A percentile compares a stretch with the other conserved stretches of the same genome.
Evolutionary conservation across 768 basidiomycete species (phyloP).

Genomic region (Suillus discolor): DNA sequence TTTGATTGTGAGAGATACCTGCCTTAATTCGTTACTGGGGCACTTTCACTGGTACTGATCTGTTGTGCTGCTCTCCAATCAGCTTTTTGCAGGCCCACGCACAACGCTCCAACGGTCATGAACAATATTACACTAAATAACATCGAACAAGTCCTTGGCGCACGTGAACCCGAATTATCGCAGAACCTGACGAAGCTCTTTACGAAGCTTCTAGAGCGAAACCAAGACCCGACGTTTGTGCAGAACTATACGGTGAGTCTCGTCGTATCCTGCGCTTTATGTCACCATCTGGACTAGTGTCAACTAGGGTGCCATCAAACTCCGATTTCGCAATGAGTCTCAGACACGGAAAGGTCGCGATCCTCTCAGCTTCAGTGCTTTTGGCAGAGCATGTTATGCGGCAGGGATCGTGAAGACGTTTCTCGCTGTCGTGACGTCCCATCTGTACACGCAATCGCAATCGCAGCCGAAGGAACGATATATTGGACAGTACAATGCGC

Average conservation of each 20-base stretch:
- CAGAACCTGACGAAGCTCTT: conserved; percentile 24
- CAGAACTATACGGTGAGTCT: conserved; percentile 20
- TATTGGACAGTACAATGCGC: conserved; percentile 26
- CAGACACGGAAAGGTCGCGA: not conserved
- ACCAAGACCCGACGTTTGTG: conserved; percentile 24
- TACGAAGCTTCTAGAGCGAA: conserved; percentile 23
- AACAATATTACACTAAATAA: conserved; percentile 22
- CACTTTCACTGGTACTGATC: not conserved
- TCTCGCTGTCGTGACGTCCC: conserved; percentile 22
- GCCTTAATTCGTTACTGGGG: not conserved
- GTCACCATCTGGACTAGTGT: not conserved
- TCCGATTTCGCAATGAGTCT: not conserved
- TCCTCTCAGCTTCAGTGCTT: conserved; percentile 13
- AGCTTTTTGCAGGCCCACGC: not conserved
- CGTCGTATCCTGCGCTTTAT: not conserved
- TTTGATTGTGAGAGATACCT: not conserved
- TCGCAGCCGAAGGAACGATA: conserved; percentile 15
- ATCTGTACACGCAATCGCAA: conserved; percentile 15
- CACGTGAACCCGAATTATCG: conserved; percentile 15
- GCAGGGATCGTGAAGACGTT: conserved; percentile 32
- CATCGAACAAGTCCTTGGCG: conserved; percentile 19
- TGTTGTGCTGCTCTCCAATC: not conserved
- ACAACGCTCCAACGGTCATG: conserved; percentile 2
- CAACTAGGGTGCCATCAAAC: conserved; percentile 20
- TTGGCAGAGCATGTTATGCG: conserved; percentile 25